phyloP scores from a whole-genome alignment of 1,284 basidiomycete genomes.

The Heliocybe sulcata region DNA sequence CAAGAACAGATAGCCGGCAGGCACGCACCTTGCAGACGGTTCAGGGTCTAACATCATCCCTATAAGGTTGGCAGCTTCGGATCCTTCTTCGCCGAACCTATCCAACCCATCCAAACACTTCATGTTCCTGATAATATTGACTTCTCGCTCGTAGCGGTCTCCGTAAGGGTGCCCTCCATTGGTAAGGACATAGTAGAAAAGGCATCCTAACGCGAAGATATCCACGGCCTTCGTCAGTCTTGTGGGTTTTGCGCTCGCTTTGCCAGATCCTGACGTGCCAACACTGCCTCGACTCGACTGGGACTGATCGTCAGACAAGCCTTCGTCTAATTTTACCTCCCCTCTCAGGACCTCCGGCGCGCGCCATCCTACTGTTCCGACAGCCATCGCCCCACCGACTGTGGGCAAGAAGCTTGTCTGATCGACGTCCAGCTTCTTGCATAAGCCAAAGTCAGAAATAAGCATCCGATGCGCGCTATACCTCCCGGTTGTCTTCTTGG shows the following conservation, averaged over 20 bases:
- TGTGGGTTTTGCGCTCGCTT: slow-evolving; percentile 40
- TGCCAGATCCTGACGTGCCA: slow-evolving; percentile 32
- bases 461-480: slow-evolving; percentile 74
- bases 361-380: slow-evolving; percentile 91
- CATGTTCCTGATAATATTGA: slow-evolving; percentile 82
- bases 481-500: slow-evolving; percentile 46
- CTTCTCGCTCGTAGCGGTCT: slow-evolving; percentile 85
- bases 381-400: slow-evolving; percentile 74
- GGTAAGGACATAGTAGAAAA: slow-evolving; percentile 89
- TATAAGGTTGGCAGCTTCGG: slow-evolving; percentile 80
- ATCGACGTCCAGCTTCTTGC: slow-evolving; percentile 87
- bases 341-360: slow-evolving; percentile 91
- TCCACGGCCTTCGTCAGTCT: slow-evolving; percentile 90
- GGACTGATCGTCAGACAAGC: slow-evolving; percentile 55
- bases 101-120: slow-evolving; percentile 67
- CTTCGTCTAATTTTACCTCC: slow-evolving; percentile 84
- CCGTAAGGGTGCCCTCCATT: slow-evolving; percentile 89
- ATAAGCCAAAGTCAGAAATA: slow-evolving; percentile 93
- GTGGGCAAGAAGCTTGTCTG: slow-evolving; percentile 90
- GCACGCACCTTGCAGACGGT: slow-evolving; percentile 59
- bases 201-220: slow-evolving; percentile 88
- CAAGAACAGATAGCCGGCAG: background rate
- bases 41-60: slow-evolving; percentile 69
- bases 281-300: slow-evolving; percentile 62
- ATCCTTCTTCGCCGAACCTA: slow-evolving; percentile 85